These are phyloP conservation scores for Eragrostis nindensis DNA, from an alignment of 176 grass and related monocot genomes.

Conservation along the genomic window DNA sequence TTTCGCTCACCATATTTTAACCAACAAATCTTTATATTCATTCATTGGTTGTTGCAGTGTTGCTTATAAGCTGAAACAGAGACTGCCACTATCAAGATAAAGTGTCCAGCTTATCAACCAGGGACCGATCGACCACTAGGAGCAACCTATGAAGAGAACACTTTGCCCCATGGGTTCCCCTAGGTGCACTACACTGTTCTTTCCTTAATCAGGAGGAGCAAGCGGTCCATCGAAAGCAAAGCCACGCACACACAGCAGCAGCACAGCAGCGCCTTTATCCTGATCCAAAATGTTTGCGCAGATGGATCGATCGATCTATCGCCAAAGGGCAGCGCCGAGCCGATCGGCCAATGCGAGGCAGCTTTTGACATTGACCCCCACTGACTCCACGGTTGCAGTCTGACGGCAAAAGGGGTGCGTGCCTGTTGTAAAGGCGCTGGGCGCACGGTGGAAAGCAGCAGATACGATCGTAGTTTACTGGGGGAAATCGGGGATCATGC, in stretches of 20 bases:
- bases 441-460: conserved; percentile 32
- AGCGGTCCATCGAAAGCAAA: conserved; percentile 16
- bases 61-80: background rate
- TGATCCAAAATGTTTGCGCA: conserved; percentile 19
- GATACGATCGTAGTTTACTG: conserved; percentile 33
- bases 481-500: background rate
- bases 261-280: background rate
- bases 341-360: background rate
- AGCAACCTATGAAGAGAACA: background rate
- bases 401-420: conserved; percentile 45
- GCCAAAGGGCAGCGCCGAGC: too few relatives aligned
- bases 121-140: conserved; percentile 9
- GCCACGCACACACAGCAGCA: background rate
- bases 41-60: background rate
- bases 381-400: conserved; percentile 33
- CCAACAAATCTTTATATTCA: background rate
- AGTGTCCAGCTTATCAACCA: conserved; percentile 26
- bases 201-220: conserved; percentile 65
- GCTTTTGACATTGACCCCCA: conserved; percentile 48
- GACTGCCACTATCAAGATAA: conserved; percentile 33
- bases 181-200: conserved; percentile 39
- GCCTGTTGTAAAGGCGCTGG: conserved; percentile 43
- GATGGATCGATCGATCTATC: background rate
- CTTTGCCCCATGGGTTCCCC: conserved; percentile 34
- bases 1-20: background rate